phyloP scores from a whole-genome alignment of 208 protist genomes.

The Crithidia expoeki region DNA sequence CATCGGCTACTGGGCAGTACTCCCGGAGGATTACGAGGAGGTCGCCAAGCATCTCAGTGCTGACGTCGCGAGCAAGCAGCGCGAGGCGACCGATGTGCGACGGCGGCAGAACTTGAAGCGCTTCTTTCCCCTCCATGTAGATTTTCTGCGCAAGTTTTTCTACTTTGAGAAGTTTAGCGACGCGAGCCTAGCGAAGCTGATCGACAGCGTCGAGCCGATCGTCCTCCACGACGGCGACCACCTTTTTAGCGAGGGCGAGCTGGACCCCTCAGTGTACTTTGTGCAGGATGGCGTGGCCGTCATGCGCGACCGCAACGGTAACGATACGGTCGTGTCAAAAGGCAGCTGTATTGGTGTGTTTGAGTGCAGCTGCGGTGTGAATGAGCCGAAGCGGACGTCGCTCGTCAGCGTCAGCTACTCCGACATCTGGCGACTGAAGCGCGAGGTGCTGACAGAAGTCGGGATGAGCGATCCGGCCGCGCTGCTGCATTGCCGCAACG shows the following conservation, averaged over 20 bases:
- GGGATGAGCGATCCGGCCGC: conserved; percentile 86
- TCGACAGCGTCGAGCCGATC: conserved; percentile 75
- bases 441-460: conserved; percentile 80
- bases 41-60: conserved; percentile 74
- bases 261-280: conserved; percentile 86
- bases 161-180: conserved; percentile 84
- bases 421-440: conserved; percentile 81
- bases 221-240: conserved; percentile 84
- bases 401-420: conserved; percentile 88
- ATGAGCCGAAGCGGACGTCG: conserved; percentile 73
- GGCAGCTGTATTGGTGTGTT: conserved; percentile 89
- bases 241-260: conserved; percentile 59
- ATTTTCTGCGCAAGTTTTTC: conserved; percentile 75
- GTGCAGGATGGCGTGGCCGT: conserved; percentile 81
- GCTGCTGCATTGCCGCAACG: conserved; percentile 76
- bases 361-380: conserved; percentile 85
- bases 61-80: conserved; percentile 78
- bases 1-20: conserved; percentile 80
- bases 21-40: conserved; percentile 82
- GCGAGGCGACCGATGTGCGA: conserved; percentile 84
- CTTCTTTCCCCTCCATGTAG: conserved; percentile 79
- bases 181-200: conserved; percentile 54
- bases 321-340: conserved; percentile 40
- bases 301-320: conserved; percentile 44
- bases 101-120: conserved; percentile 80